A percentile compares a stretch with the other conserved stretches of the same genome.
Evolutionary conservation across 192 early-diverging fungal genomes (phyloP).

Genomic region (Coemansia sp.): DNA sequence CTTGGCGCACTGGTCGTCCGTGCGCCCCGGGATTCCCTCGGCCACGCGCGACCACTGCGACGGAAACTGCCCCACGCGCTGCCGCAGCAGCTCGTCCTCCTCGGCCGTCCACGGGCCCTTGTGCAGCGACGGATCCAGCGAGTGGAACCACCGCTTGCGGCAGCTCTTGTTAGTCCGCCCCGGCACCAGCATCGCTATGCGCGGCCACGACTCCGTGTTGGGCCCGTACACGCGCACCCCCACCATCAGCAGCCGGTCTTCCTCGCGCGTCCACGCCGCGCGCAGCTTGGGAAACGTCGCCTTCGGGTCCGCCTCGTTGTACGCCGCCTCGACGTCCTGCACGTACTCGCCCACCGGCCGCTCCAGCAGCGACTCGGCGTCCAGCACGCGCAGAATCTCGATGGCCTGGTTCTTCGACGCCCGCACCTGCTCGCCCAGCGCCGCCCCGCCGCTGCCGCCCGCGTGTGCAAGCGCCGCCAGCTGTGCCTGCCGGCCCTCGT

Average conservation of each 20-base stretch:
- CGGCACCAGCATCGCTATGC: slow-evolving; percentile 70
- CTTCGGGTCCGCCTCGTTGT: slow-evolving; percentile 21
- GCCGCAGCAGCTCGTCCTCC: slow-evolving; percentile 68
- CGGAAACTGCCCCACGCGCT: slow-evolving; percentile 66
- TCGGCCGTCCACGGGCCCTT: slow-evolving; percentile 79
- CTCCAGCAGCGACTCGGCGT: slow-evolving; percentile 25
- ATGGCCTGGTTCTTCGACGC: slow-evolving; percentile 38
- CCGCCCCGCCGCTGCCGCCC: background rate
- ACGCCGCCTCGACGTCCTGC: slow-evolving; percentile 33
- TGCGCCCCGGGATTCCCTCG: slow-evolving; percentile 70
- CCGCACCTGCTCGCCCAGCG: slow-evolving; percentile 28
- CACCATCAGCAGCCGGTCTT: slow-evolving; percentile 66
- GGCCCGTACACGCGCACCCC: slow-evolving; percentile 72
- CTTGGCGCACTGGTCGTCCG: slow-evolving; percentile 87
- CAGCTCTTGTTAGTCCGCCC: slow-evolving; percentile 80
- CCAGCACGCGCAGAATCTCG: slow-evolving; percentile 24
- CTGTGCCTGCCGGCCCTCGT: background rate
- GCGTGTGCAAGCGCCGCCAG: background rate
- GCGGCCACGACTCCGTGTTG: slow-evolving; percentile 73
- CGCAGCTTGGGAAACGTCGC: slow-evolving; percentile 46
- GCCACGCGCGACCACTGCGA: slow-evolving; percentile 82
- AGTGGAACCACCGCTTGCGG: slow-evolving; percentile 78
- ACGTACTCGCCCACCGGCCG: slow-evolving; percentile 19
- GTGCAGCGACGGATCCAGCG: slow-evolving; percentile 67
- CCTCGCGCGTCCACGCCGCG: slow-evolving; percentile 72